phyloP scores from a whole-genome alignment of 768 basidiomycete genomes.

The Mycena floridula region DNA sequence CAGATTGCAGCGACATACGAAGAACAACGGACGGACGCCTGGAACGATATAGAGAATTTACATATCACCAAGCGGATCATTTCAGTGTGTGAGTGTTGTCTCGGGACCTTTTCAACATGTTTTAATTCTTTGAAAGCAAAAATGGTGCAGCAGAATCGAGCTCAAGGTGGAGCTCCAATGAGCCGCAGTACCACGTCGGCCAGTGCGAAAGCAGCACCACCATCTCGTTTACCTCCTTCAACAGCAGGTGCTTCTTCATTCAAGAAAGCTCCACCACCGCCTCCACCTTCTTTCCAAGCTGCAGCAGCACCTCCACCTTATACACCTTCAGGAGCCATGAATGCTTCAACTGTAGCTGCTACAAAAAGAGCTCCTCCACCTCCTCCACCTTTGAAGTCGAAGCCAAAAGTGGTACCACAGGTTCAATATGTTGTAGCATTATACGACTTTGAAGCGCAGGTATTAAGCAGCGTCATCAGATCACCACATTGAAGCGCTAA shows the following conservation, averaged over 20 bases:
- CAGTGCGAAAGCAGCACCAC: conserved; percentile 15
- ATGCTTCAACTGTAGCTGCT: conserved; percentile 24
- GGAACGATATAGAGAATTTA: conserved; percentile 71
- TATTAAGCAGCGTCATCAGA: conserved; percentile 21
- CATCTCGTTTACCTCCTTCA: conserved; percentile 23
- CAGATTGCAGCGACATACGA: conserved; percentile 78
- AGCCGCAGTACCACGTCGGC: conserved; percentile 20
- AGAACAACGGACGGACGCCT: conserved; percentile 76
- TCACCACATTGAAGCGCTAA: not conserved
- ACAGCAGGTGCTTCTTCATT: conserved; percentile 28
- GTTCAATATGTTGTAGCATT: conserved; percentile 82
- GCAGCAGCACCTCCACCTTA: conserved; percentile 41
- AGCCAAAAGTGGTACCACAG: conserved; percentile 63
- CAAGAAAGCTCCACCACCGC: conserved; percentile 49
- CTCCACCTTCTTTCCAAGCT: conserved; percentile 29
- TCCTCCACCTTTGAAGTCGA: conserved; percentile 86
- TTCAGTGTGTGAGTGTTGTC: conserved; percentile 65
- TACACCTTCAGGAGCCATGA: conserved; percentile 20
- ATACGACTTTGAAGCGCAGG: conserved; percentile 93
- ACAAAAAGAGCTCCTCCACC: conserved; percentile 83
- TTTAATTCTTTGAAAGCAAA: conserved; percentile 38
- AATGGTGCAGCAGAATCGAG: conserved; percentile 54
- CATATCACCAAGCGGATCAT: conserved; percentile 78
- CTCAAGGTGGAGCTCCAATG: conserved; percentile 17
- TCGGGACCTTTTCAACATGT: not conserved